Base-by-base conservation (phyloP, 257 asterid genomes). In the Solanum medicagineum region DNA sequence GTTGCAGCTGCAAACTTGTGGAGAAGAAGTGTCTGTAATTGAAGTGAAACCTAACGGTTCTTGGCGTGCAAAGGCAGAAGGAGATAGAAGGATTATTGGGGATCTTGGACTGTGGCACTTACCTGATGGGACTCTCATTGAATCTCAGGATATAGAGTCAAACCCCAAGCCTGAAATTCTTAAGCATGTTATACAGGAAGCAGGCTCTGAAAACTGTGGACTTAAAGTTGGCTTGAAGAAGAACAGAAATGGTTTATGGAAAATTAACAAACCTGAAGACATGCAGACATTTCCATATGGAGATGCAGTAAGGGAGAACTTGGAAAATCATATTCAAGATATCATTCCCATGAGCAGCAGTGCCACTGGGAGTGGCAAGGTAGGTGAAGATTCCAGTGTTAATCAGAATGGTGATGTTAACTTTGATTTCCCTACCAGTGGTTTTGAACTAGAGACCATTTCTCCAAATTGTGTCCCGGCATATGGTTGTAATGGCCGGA, bases 1-100 rank as follows among this genome's bases (percentile, higher is more conserved):
- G 49, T 83, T 86, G 32, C 86, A 97, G 99, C 89, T 97, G 91
- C 89, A 55, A 86, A 89, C 83, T 84, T 93, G 92, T 84, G 97
- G 90, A 85, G 99, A 94, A 90, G 97, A 94, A 83, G 92, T 94
- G 59, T 86, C 93, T 19, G 98, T 93, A 86, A 90, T 97, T 86
- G 99, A 97, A 92, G 96, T 97, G 90, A 97, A 97, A 89, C 98
- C 96, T 51, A 94, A 97, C 84, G 98, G 99, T 87, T 93, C 98
- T 83, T 97, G 99, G 99, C 98, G 99, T 73, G 98, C 93, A 36
- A 97, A 94, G 89, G 87, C 92, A 80, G 99, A 95, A 86, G 93
- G 94, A 79, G 98, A 93, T 81, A 90, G 89, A 65, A 90, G 87
- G 88, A 88, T 86, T 89, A 93, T 93, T 74, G 97, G 98, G 81